These are phyloP conservation scores for Pseudogymnoascus sp. DNA, from an alignment of 2,329 filamentous ascomycete genomes.

Conservation along the genomic window DNA sequence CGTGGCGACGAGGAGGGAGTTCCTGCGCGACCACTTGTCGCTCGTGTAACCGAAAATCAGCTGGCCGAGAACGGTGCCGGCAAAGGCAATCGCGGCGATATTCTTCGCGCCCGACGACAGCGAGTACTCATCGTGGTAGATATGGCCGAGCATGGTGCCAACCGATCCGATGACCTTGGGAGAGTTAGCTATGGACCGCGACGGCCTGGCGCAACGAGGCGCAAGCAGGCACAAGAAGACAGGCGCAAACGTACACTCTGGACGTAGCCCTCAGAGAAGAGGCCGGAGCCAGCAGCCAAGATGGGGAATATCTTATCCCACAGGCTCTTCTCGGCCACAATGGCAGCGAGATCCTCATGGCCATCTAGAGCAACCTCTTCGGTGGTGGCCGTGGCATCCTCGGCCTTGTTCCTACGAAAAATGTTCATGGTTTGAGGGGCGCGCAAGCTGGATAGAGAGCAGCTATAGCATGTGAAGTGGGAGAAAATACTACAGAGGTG, in stretches of 20 bases:
- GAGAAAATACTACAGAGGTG: background rate
- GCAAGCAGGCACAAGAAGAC: background rate
- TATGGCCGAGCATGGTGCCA: slow-evolving; percentile 61
- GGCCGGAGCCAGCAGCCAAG: slow-evolving; percentile 79
- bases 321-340: background rate
- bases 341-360: background rate
- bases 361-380: background rate
- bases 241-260: slow-evolving; percentile 57
- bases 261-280: slow-evolving; percentile 89
- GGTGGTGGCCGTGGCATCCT: slow-evolving; percentile 5
- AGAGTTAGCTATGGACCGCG: background rate
- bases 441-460: no score
- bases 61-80: slow-evolving; percentile 77
- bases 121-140: slow-evolving; percentile 67
- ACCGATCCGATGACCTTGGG: slow-evolving; percentile 76
- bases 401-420: slow-evolving; percentile 12
- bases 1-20: slow-evolving; percentile 74
- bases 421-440: slow-evolving; percentile 6
- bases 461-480: background rate
- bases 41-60: slow-evolving; percentile 72
- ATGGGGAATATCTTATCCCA: slow-evolving; percentile 45
- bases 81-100: slow-evolving; percentile 77
- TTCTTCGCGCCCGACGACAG: slow-evolving; percentile 63
- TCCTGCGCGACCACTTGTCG: slow-evolving; percentile 79
- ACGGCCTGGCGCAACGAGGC: background rate